phyloP scores from a whole-genome alignment of 73 alveolate species.

The Tetrahymena thermophila region DNA sequence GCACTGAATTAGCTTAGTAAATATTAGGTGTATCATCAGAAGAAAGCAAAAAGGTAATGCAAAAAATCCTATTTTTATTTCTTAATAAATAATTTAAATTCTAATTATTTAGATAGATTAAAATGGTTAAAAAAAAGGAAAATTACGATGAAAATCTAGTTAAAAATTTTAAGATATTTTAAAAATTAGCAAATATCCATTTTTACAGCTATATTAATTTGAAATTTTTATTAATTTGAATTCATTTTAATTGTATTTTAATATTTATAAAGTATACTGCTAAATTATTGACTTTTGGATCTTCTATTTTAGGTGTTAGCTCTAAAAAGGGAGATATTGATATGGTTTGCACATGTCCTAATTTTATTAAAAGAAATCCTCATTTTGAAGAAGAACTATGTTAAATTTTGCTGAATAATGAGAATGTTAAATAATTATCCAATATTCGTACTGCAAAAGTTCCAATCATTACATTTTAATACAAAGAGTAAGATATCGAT shows the following conservation, averaged over 20 bases:
- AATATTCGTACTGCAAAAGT: constrained; percentile 74
- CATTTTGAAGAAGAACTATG: constrained; percentile 70
- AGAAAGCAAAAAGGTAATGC: not conserved
- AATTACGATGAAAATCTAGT: too few species aligned
- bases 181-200: too few species aligned
- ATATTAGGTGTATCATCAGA: not conserved
- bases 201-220: too few species aligned
- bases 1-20: not conserved
- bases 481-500: constrained; percentile 83
- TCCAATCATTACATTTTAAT: constrained; percentile 85
- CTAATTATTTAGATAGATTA: not conserved
- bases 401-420: constrained; percentile 51
- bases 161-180: too few species aligned
- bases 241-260: too few species aligned
- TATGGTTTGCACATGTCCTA: constrained; percentile 89
- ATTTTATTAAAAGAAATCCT: constrained; percentile 71
- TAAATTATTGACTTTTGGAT: constrained; percentile 81
- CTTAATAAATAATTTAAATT: too few species aligned
- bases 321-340: constrained; percentile 92
- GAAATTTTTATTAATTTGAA: too few species aligned
- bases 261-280: constrained; percentile 9
- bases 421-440: constrained; percentile 71
- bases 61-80: not conserved
- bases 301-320: constrained; percentile 87
- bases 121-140: too few species aligned